Evolutionary conservation across 306 rosid species (phyloP).

Genomic region (Alnus glutinosa): DNA sequence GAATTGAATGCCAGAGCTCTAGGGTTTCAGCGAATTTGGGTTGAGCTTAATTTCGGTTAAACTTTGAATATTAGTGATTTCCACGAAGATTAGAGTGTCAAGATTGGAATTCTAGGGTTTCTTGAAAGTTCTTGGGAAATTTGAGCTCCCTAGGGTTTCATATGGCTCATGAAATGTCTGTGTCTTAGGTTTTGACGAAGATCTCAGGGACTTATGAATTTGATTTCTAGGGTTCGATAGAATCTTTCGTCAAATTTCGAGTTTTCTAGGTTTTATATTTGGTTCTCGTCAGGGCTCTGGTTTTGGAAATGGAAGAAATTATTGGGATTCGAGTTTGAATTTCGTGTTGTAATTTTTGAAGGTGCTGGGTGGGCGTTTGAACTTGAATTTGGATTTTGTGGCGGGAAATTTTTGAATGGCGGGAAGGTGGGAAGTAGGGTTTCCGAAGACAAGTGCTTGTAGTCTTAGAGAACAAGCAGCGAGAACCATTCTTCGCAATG

Average conservation of each 20-base stretch:
- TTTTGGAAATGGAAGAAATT: constrained; percentile 8
- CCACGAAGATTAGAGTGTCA: not conserved
- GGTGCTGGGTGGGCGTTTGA: not conserved
- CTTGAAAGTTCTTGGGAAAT: constrained; percentile 17
- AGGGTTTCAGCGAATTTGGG: constrained; percentile 23
- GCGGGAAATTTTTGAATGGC: constrained; percentile 53
- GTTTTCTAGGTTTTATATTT: constrained; percentile 11
- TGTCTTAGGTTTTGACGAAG: constrained; percentile 17
- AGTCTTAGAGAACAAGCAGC: constrained; percentile 65
- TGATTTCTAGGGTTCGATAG: constrained; percentile 26
- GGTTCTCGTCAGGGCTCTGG: constrained; percentile 26
- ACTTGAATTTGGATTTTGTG: constrained; percentile 25
- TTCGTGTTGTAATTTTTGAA: constrained; percentile 4
- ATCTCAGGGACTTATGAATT: not conserved
- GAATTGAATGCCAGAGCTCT: constrained; percentile 21
- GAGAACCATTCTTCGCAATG: constrained; percentile 62
- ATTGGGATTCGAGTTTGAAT: not conserved
- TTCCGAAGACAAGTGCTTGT: constrained; percentile 37
- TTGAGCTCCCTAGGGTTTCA: constrained; percentile 36
- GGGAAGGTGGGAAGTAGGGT: constrained; percentile 56
- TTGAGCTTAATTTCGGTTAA: constrained; percentile 6
- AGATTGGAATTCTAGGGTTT: constrained; percentile 16
- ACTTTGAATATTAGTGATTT: not conserved
- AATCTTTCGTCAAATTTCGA: constrained; percentile 12
- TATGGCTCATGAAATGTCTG: constrained; percentile 17